These are phyloP conservation scores for Millerozyma miso DNA, from an alignment of 805 yeast genomes.

Conservation along the genomic window DNA sequence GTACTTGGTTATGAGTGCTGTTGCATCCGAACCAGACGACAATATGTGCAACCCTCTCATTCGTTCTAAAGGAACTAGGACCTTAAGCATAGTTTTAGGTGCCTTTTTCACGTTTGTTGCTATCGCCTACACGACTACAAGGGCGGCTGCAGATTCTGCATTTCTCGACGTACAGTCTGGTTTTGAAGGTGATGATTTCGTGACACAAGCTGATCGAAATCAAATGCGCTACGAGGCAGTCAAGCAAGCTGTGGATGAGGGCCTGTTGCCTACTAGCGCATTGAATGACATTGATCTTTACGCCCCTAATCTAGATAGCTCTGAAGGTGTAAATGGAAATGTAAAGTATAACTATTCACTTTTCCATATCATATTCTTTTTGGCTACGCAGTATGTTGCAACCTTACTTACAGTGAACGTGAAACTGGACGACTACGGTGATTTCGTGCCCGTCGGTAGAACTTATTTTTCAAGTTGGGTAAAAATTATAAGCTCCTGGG, in stretches of 20 bases:
- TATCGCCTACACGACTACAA: slow-evolving; percentile 92
- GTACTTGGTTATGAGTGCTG: slow-evolving; percentile 85
- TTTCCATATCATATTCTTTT: slow-evolving; percentile 86
- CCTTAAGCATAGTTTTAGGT: slow-evolving; percentile 81
- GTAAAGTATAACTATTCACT: slow-evolving; percentile 82
- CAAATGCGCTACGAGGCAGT: slow-evolving; percentile 85
- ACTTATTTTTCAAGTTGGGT: slow-evolving; percentile 96
- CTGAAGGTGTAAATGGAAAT: slow-evolving; percentile 53
- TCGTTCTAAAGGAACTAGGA: slow-evolving; percentile 85
- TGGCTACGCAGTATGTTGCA: slow-evolving; percentile 97
- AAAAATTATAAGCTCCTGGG: slow-evolving; percentile 88
- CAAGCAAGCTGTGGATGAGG: slow-evolving; percentile 92
- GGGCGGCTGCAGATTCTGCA: slow-evolving; percentile 76
- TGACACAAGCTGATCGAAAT: slow-evolving; percentile 48
- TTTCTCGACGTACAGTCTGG: slow-evolving; percentile 35
- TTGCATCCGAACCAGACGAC: slow-evolving; percentile 96
- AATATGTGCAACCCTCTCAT: slow-evolving; percentile 86
- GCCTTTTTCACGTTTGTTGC: slow-evolving; percentile 93
- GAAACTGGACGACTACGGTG: slow-evolving; percentile 75
- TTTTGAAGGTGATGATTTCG: slow-evolving; percentile 40
- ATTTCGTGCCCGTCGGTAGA: slow-evolving; percentile 94
- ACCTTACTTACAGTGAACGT: slow-evolving; percentile 90
- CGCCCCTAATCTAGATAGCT: slow-evolving; percentile 40
- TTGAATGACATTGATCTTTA: slow-evolving; percentile 66
- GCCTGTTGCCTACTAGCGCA: slow-evolving; percentile 91